Conservation (phyloP, 2,329 filamentous ascomycete species). For the Rutstroemia sydowiana region DNA sequence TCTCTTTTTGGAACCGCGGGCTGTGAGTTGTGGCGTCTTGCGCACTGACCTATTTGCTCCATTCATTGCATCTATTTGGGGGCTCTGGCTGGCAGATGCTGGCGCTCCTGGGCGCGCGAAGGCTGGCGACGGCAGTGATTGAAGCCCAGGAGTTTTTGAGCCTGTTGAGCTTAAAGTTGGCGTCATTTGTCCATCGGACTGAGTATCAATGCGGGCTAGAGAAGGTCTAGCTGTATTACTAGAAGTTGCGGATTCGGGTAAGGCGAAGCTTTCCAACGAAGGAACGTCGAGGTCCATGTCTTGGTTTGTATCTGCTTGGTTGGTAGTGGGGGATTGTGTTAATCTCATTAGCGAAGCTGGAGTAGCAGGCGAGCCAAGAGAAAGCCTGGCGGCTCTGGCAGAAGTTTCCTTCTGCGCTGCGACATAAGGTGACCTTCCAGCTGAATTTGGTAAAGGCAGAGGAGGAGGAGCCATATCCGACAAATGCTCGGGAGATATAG, state of each 20-base stretch:
- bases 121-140: slow-evolving; percentile 39
- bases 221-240: slow-evolving; percentile 39
- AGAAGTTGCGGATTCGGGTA: slow-evolving; percentile 64
- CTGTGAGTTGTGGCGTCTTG: slow-evolving; percentile 47
- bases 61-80: slow-evolving; percentile 43
- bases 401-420: slow-evolving; percentile 41
- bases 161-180: slow-evolving; percentile 42
- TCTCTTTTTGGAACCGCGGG: slow-evolving; percentile 60
- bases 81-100: slow-evolving; percentile 43
- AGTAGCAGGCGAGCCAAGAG: slow-evolving; percentile 58
- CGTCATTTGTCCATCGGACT: slow-evolving; percentile 43
- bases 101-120: slow-evolving; percentile 30
- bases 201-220: slow-evolving; percentile 44
- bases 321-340: slow-evolving; percentile 32
- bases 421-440: slow-evolving; percentile 61
- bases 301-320: slow-evolving; percentile 35
- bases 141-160: slow-evolving; percentile 32
- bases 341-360: slow-evolving; percentile 84
- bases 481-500: slow-evolving; percentile 55
- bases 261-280: slow-evolving; percentile 57
- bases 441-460: slow-evolving; percentile 57
- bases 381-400: slow-evolving; percentile 23
- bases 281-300: slow-evolving; percentile 41
- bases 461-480: slow-evolving; percentile 62
- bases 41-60: slow-evolving; percentile 38